Conservation (phyloP, 1,139 yeast genomes). For the Yamadazyma jaroonii region DNA sequence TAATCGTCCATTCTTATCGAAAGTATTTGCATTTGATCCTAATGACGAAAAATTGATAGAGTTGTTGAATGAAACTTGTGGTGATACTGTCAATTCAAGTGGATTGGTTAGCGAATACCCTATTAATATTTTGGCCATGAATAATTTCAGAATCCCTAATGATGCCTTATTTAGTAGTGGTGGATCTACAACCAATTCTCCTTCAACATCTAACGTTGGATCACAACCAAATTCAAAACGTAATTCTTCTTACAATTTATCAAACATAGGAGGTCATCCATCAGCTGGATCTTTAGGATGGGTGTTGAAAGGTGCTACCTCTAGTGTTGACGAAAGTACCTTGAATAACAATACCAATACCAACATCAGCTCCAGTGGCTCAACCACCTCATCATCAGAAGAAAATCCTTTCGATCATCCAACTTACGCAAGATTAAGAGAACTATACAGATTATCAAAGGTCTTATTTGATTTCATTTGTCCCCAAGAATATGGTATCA, state of each 20-base stretch:
- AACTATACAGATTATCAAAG: constrained; percentile 83
- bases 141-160: constrained; percentile 61
- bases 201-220: constrained; percentile 7
- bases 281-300: constrained; percentile 74
- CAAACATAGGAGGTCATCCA: constrained; percentile 27
- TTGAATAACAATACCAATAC: constrained; percentile 25
- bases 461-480: constrained; percentile 95
- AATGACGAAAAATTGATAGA: constrained; percentile 43
- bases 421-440: constrained; percentile 77
- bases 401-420: constrained; percentile 78
- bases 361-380: constrained; percentile 8
- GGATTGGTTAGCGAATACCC: constrained; percentile 77
- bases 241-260: constrained; percentile 29
- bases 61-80: constrained; percentile 36
- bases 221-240: constrained; percentile 16
- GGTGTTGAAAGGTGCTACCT: constrained; percentile 57
- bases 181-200: constrained; percentile 11
- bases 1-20: constrained; percentile 83
- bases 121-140: constrained; percentile 74
- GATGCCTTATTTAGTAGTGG: constrained; percentile 15
- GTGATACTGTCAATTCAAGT: constrained; percentile 56
- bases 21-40: constrained; percentile 74
- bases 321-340: constrained; percentile 21
- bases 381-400: constrained; percentile 3
- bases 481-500: constrained; percentile 98